Evolutionary conservation across 225 moss, liverwort and hornwort species (phyloP).

Genomic region (Physcomitrellopsis africana): DNA sequence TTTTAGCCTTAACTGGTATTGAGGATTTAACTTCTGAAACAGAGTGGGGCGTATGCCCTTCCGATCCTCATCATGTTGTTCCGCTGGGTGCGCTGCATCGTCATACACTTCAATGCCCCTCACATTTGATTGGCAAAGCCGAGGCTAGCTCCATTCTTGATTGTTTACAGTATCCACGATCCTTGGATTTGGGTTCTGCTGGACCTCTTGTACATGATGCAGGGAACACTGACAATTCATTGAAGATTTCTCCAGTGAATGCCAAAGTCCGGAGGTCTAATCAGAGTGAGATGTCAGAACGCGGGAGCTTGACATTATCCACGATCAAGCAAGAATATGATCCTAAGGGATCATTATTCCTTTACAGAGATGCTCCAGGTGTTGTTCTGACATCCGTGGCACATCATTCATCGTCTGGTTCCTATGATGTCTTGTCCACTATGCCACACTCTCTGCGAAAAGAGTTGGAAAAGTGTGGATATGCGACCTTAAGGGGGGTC

Average conservation of each 20-base stretch:
- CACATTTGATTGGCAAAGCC: slow-evolving; percentile 26
- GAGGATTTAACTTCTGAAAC: slow-evolving; percentile 9
- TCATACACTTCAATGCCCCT: slow-evolving; percentile 50
- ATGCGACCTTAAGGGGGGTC: slow-evolving; percentile 10
- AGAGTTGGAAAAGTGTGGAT: slow-evolving; percentile 39
- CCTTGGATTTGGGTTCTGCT: slow-evolving; percentile 23
- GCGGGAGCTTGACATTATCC: slow-evolving; percentile 27
- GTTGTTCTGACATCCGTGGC: slow-evolving; percentile 54
- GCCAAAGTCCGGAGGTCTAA: background rate
- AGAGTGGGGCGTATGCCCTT: slow-evolving; percentile 41
- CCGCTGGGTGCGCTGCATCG: slow-evolving; percentile 48
- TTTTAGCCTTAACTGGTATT: slow-evolving; percentile 37
- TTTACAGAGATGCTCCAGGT: slow-evolving; percentile 75
- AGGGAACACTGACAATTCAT: slow-evolving; percentile 7
- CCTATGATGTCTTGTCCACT: slow-evolving; percentile 26
- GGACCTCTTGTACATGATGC: background rate
- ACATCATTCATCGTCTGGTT: slow-evolving; percentile 24
- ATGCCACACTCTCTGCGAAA: slow-evolving; percentile 45
- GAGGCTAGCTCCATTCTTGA: slow-evolving; percentile 36
- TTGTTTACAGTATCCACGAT: slow-evolving; percentile 44
- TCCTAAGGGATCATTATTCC: slow-evolving; percentile 67
- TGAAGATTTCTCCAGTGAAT: slow-evolving; percentile 19
- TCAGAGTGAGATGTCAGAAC: slow-evolving; percentile 20
- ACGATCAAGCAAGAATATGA: slow-evolving; percentile 51
- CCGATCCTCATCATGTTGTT: slow-evolving; percentile 41